Percentiles rank a stretch among this genome's conserved stretches.
phyloP scores from a whole-genome alignment of 768 basidiomycete species.

The Lactarius hatsudake region DNA sequence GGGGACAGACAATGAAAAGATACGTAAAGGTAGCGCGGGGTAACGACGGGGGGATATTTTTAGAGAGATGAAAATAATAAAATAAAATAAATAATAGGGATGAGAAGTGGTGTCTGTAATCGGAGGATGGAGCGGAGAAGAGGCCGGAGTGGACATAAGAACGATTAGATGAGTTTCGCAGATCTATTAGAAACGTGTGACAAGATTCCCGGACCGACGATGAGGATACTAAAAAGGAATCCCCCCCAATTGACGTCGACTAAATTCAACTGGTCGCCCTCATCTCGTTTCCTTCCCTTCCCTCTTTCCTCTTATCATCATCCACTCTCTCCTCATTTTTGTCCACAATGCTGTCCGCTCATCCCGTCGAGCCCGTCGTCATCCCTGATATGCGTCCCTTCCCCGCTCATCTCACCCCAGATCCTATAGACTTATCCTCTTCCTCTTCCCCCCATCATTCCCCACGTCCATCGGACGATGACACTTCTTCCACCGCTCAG shows the following conservation, averaged over 20 bases:
- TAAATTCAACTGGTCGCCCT: slow-evolving; percentile 4
- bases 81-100: not conserved
- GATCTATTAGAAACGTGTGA: not conserved
- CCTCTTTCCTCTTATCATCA: slow-evolving; percentile 18
- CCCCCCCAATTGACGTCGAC: not conserved
- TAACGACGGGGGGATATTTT: not conserved
- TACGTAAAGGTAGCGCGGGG: not conserved
- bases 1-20: no score
- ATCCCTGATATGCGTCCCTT: slow-evolving; percentile 40
- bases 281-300: slow-evolving; percentile 10
- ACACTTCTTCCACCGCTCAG: not conserved
- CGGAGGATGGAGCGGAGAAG: not conserved
- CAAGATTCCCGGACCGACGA: not conserved
- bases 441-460: slow-evolving; percentile 15
- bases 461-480: slow-evolving; percentile 7
- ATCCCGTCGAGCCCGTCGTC: not conserved
- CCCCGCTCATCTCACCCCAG: slow-evolving; percentile 34
- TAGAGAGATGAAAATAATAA: not conserved
- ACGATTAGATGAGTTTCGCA: slow-evolving; percentile 1
- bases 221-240: not conserved
- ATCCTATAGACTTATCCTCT: slow-evolving; percentile 27
- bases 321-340: not conserved
- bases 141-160: not conserved
- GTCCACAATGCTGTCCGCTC: slow-evolving; percentile 13
- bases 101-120: no score